A percentile compares a stretch with the other conserved stretches of the same genome.
These are phyloP conservation scores for Aspergillus sergii DNA, from an alignment of 2,329 filamentous ascomycete genomes.

Conservation along the genomic window DNA sequence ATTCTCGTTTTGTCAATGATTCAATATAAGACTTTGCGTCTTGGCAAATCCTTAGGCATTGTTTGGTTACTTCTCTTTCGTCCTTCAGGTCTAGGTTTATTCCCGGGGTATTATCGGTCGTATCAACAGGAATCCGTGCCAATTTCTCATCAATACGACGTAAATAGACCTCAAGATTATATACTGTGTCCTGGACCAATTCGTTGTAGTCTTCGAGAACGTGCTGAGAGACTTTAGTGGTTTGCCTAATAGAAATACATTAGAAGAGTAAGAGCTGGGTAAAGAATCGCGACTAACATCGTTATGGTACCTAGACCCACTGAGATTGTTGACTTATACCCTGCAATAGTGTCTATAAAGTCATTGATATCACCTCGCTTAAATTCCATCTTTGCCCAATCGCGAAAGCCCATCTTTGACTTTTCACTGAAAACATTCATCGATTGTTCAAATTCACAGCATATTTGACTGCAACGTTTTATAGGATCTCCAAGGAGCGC, in stretches of 20 bases:
- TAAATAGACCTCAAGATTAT: constrained; percentile 39
- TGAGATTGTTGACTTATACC: constrained; percentile 45
- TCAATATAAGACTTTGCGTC: constrained; percentile 39
- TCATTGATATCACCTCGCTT: constrained; percentile 44
- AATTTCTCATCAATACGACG: constrained; percentile 42
- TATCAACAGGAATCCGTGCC: constrained; percentile 20
- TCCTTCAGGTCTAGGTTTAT: constrained; percentile 36
- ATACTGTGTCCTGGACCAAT: constrained; percentile 41
- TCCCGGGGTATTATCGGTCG: constrained; percentile 17
- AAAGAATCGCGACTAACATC: constrained; percentile 32
- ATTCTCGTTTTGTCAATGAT: constrained; percentile 33
- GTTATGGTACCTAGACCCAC: constrained; percentile 41
- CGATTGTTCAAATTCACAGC: constrained; percentile 39
- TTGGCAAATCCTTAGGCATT: constrained; percentile 46
- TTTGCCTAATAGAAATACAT: constrained; percentile 28
- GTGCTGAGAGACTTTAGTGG: constrained; percentile 30
- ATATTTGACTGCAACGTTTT: constrained; percentile 40
- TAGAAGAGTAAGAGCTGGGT: constrained; percentile 19
- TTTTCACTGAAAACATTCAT: constrained; percentile 40
- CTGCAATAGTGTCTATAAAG: constrained; percentile 42
- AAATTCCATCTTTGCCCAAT: constrained; percentile 48
- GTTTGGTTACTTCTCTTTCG: constrained; percentile 40
- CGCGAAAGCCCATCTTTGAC: constrained; percentile 38
- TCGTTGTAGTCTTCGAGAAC: constrained; percentile 42
- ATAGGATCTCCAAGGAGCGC: constrained; percentile 40